Evolutionary conservation across 2,329 filamentous ascomycete genomes (phyloP), one percentile per base, ranked within the genome.

Genomic region (Cryphonectria nitschkei): DNA sequence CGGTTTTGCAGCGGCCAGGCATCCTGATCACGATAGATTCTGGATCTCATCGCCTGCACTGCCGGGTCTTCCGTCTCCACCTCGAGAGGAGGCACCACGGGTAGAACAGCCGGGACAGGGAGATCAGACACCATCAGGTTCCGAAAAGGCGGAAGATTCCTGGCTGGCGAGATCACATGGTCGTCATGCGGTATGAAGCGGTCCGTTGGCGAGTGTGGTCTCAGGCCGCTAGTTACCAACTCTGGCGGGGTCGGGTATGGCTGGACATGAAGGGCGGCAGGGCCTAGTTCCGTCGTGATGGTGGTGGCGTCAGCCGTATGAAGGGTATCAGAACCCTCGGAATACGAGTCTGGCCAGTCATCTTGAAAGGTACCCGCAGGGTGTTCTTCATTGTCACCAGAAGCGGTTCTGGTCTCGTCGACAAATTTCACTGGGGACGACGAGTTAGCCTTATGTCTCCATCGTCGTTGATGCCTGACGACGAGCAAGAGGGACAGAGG

Each of bases 151-250:
- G 71, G 66, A 37, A 73, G 52, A 46, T 14, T 50, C 41, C 67
- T 64, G 13, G 16, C 64, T 46, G 65, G 70, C 5, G 71, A 69
- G 43, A 63, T 34, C 41, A 64, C 32, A 54, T 67, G 71, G 16
- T 77, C 75, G 41, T 76, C 75, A 50, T 77, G 73, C 41, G 75
- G 70, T 64, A 79, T 75, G 65, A 79, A 79, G 5, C 77, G 77
- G 68, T 78, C 76, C 5, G 74, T 75, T 2, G 78, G 77, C 5
- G 78, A 79, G 9, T 37, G 70, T 19, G 65, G 70, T 13, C 65
- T 62, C 54, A 46, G 34, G 22, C 52, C 11, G 56, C 56, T 63
- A 13, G 52, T 13, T 9, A 32, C 13, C 29, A 68, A 22, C 11
- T 67, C 69, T 16, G 71, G 63, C 50, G 64, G 71, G 9, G 66